Percentiles rank a stretch among this genome's conserved stretches.
phyloP scores from a whole-genome alignment of 768 basidiomycete genomes.

The Cystofilobasidium macerans region DNA sequence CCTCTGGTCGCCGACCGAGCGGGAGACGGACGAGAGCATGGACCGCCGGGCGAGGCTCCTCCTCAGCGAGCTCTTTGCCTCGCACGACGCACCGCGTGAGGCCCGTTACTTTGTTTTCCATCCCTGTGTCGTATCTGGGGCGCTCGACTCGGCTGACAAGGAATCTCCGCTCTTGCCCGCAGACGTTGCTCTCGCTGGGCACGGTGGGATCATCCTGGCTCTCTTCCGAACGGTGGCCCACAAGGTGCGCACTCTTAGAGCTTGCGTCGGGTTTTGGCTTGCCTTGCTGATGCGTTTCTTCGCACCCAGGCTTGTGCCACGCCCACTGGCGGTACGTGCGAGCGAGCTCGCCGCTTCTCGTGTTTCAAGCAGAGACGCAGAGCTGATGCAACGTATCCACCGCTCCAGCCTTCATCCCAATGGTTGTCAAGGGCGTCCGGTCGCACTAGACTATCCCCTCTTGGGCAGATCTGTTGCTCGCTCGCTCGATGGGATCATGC shows the following conservation, averaged over 20 bases:
- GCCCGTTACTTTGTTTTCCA: not conserved
- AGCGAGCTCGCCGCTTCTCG: not conserved
- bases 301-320: not conserved
- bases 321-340: not conserved
- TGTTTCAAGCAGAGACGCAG: not conserved
- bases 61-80: not conserved
- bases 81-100: not conserved
- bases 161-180: too few relatives aligned
- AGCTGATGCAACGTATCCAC: not conserved
- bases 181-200: not conserved
- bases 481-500: too few relatives aligned
- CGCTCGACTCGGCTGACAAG: not conserved
- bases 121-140: not conserved
- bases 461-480: too few relatives aligned
- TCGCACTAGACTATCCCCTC: too few relatives aligned
- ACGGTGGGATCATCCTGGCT: slow-evolving; percentile 1
- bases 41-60: not conserved
- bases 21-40: slow-evolving; percentile 11
- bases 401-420: not conserved
- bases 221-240: not conserved
- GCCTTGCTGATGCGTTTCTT: not conserved
- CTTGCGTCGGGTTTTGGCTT: not conserved
- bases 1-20: not conserved
- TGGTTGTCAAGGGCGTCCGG: slow-evolving; percentile 2
- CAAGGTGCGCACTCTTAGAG: not conserved